Evolutionary conservation across 129 eudicot genomes (phyloP), one percentile per base, ranked within the genome.

Genomic region (Glebionis coronaria): DNA sequence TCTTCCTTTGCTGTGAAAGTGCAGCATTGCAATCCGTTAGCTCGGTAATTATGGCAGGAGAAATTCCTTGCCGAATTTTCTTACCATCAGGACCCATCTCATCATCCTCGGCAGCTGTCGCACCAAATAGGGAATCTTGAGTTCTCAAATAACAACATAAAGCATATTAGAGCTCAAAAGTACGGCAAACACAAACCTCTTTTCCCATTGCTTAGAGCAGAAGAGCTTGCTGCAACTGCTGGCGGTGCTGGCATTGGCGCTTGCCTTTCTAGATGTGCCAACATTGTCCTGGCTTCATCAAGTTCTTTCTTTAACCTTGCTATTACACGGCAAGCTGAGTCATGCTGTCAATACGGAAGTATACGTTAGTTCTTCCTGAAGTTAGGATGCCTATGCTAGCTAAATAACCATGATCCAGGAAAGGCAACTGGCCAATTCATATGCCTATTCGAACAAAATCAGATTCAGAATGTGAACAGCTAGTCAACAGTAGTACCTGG

Each of bases 301-400:
- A 92, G 88, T 93, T 93, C 99, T 80, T 89, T 93, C 78, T 93
- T 93, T 54, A 93, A 83, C 78, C 99, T 86, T 69, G 99, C 97
- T 82, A 93, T 93, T 23, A 93, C 99, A 58, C 99, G 95, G 74
- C 99, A 89, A 50, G 99, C 99, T 15, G 99, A 95, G 82, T 93
- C 99, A 84, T 93, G 99, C 99, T 93, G 97, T 64, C 68, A 61
- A 73, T 6, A 73, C 16, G 68, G 8, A 46, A 53, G 20, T 29
- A 38, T 18, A 51, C 65, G 27, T 16, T 15, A 63, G 21, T 1
- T 25, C n/a, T n/a, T n/a, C n/a, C n/a, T n/a, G n/a, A n/a, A n/a
- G n/a, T n/a, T n/a, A n/a, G n/a, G n/a, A n/a, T n/a, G n/a, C n/a
- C n/a, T n/a, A n/a, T n/a, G n/a, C n/a, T n/a, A n/a, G 66, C 66